Conservation (phyloP, 495 filamentous ascomycete species). For the Penicillium malachiteum region DNA sequence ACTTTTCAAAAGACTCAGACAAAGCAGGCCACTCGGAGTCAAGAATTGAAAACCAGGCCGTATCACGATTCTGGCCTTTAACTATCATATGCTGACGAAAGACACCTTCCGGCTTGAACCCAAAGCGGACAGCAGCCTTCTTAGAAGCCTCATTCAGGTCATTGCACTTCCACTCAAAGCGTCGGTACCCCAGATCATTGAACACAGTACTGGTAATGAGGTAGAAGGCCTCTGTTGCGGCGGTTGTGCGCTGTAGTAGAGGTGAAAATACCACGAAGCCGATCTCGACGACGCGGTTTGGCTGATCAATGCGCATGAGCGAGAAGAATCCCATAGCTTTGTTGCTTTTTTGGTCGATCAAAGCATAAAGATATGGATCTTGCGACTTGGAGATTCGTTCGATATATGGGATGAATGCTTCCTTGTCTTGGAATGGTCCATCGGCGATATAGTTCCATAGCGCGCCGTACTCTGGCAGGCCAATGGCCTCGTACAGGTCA, state of each 20-base stretch:
- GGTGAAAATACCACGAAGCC: conserved; percentile 6
- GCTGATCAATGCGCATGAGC: conserved; percentile 8
- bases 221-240: conserved; percentile 52
- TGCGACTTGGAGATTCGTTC: background rate
- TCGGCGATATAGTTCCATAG: conserved; percentile 13
- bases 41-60: conserved; percentile 13
- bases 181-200: conserved; percentile 49
- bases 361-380: conserved; percentile 11
- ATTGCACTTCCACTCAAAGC: conserved; percentile 62
- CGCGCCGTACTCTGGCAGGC: conserved; percentile 1
- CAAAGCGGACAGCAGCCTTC: conserved; percentile 50
- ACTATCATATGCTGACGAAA: conserved; percentile 58
- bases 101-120: conserved; percentile 53
- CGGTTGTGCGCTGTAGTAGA: conserved; percentile 5
- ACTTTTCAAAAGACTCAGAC: conserved; percentile 5
- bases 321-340: conserved; percentile 7
- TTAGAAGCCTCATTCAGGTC: conserved; percentile 46
- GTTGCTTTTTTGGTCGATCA: conserved; percentile 2
- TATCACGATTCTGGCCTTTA: conserved; percentile 44
- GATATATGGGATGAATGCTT: conserved; percentile 9
- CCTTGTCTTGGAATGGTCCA: conserved; percentile 13
- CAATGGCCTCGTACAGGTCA: conserved; percentile 10
- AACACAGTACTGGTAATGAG: conserved; percentile 46
- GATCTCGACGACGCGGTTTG: conserved; percentile 6
- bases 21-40: conserved; percentile 12